Evolutionary conservation across 2,329 filamentous ascomycete species (phyloP), one percentile per base, ranked within the genome.

Genomic region (Trichoderma sp.): DNA sequence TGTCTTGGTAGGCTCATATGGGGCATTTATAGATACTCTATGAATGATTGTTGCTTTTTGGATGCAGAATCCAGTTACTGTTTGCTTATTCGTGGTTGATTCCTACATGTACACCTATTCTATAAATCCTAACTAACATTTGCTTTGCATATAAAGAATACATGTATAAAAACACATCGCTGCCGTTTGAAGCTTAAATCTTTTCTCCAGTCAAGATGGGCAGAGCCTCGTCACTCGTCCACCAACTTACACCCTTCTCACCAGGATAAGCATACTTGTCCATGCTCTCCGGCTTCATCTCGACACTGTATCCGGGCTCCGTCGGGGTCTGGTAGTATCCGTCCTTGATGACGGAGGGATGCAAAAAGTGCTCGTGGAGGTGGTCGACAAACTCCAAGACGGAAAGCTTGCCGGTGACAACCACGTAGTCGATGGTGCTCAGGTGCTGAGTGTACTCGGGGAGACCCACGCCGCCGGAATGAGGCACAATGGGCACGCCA

Each of bases 381-480:
- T 97, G 94, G 83, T 98, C 95, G 29, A 98, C 95, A 84, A 95
- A 98, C 87, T 98, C 95, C 75, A 98, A 87, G 64, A 98, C 91
- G 29, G 92, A 94, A 82, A 91, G 89, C 88, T 95, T 94, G 21
- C 94, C 95, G 77, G 89, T 93, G 1, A 98, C 94, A 62, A 93
- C 93, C 4, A 98, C 94, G 80, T 98, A 98, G 85, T 98, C 95
- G 79, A 98, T 97, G 16, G 95, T 97, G 85, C 92, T 94, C 77
- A 98, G 85, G 85, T 98, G 95, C 87, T 97, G 94, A 0, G 95
- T 98, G 86, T 98, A 98, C 85, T 98, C 95, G 50, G 95, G 95
- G 77, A 98, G 88, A 6, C 95, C 95, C 2, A 98, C 95, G 78
- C 95, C 95, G 24, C 95, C 95, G 0, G 92, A 94, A 86, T 98